Base-by-base conservation (phyloP, 306 rosid genomes). In the Cyamopsis tetragonoloba region DNA sequence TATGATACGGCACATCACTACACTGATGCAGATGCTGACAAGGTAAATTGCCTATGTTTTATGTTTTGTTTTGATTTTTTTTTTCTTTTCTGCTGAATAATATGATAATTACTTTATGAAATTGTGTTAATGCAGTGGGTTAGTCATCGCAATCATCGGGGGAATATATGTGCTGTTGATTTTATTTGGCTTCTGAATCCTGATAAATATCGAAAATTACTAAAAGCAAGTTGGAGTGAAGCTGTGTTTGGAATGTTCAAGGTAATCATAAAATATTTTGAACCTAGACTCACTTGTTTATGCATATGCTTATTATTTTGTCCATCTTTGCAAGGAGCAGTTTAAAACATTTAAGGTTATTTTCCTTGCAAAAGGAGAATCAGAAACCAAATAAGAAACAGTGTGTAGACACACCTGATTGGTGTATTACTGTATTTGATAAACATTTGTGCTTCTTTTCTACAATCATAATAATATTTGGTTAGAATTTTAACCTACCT, bases 161-260 rank as follows among this genome's bases (percentile, higher is more conserved):
- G 99, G 69, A 90, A 93, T 79, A 86, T 88, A 49, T 93, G 99
- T 51, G 97, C 97, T 19, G 99, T 93, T 77, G 99, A 93, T 77
- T 90, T 90, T 72, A 87, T 89, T 60, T 89, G 96, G 96, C 95
- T 89, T 73, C 89, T 89, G 20, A 89, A 89, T 82, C 96, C 96
- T 5, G 85, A 89, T 62, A 85, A 81, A 38, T 85, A 89, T 54
- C 79, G 84, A 27, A 85, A 85, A 69, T 77, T 87, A 56, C 82
- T 87, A 20, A 85, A 83, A 70, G 83, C 95, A 38, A 89, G 95
- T 71, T 89, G 95, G 96, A 87, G 56, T 56, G 88, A 89, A 77
- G 87, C 95, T 17, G 91, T 89, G 47, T 87, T 85, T 81, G 83
- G 75, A 77, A 89, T 85, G 96, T 87, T 89, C 82, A 89, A 87